Conservation (phyloP, 495 filamentous ascomycete species). For the Aspergillus sclerotiicarbonarius region DNA sequence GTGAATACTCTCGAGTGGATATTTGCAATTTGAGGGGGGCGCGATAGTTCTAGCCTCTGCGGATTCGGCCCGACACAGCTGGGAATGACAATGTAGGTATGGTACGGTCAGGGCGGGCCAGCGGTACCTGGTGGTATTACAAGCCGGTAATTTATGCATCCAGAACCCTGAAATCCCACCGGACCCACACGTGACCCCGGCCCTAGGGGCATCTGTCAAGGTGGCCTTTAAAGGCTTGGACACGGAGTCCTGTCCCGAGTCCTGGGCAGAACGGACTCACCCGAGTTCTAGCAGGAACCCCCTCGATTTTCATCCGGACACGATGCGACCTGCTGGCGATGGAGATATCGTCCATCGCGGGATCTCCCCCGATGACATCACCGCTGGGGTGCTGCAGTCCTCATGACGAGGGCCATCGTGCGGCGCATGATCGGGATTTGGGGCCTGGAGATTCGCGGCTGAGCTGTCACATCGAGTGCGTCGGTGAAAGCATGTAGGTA, state of each 20-base stretch:
- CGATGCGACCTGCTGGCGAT: too few species aligned
- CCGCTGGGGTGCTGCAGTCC: neutral
- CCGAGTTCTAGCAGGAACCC: too few species aligned
- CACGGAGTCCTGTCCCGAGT: neutral
- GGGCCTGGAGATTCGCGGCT: neutral
- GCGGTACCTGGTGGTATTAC: slow-evolving; percentile 1
- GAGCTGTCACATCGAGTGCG: slow-evolving; percentile 4
- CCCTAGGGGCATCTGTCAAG: slow-evolving; percentile 16
- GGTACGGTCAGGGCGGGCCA: slow-evolving; percentile 5
- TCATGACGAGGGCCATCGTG: slow-evolving; percentile 1
- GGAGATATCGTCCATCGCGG: neutral
- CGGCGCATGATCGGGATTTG: neutral
- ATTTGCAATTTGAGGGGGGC: neutral
- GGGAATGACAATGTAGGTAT: slow-evolving; percentile 1
- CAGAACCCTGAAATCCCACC: slow-evolving; percentile 16
- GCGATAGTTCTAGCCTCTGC: neutral
- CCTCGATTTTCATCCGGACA: too few species aligned
- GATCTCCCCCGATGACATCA: neutral
- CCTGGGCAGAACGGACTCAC: too few species aligned
- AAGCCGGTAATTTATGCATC: slow-evolving; percentile 16
- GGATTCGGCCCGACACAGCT: slow-evolving; percentile 1
- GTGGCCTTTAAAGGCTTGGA: slow-evolving; percentile 17
- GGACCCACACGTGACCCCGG: slow-evolving; percentile 18
- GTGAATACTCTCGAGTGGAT: neutral
- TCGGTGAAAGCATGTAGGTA: slow-evolving; percentile 3